phyloP scores from a whole-genome alignment of 2,329 filamentous ascomycete species.

The Trichoderma asperellum region DNA sequence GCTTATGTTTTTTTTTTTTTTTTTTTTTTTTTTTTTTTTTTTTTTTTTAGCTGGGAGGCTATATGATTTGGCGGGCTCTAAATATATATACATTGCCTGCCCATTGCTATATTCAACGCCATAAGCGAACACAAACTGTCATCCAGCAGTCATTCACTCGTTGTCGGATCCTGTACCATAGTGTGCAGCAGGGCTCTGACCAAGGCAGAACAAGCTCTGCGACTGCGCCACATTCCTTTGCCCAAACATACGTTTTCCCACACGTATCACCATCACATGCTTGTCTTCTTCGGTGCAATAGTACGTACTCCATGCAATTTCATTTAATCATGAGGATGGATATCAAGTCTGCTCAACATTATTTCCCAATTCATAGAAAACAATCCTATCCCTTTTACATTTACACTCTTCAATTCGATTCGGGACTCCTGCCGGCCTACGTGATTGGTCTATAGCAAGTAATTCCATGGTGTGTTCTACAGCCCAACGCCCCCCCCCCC shows the following conservation, averaged over 20 bases:
- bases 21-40: background rate
- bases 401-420: background rate
- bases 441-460: conserved; percentile 1
- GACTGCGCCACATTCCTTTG: background rate
- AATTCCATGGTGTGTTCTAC: background rate
- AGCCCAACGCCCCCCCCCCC: too few species aligned
- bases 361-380: background rate
- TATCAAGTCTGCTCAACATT: background rate
- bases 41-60: background rate
- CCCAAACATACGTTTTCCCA: background rate
- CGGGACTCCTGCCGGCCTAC: background rate
- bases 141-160: background rate
- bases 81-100: background rate
- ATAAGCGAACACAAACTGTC: background rate
- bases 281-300: background rate
- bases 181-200: background rate
- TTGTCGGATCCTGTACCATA: background rate
- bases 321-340: background rate
- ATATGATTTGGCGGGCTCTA: background rate
- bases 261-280: conserved; percentile 4
- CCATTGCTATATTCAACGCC: background rate
- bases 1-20: background rate
- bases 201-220: background rate
- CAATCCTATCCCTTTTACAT: background rate
- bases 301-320: background rate